Evolutionary conservation across 805 yeast genomes (phyloP).

Genomic region (Lachancea fermentati): DNA sequence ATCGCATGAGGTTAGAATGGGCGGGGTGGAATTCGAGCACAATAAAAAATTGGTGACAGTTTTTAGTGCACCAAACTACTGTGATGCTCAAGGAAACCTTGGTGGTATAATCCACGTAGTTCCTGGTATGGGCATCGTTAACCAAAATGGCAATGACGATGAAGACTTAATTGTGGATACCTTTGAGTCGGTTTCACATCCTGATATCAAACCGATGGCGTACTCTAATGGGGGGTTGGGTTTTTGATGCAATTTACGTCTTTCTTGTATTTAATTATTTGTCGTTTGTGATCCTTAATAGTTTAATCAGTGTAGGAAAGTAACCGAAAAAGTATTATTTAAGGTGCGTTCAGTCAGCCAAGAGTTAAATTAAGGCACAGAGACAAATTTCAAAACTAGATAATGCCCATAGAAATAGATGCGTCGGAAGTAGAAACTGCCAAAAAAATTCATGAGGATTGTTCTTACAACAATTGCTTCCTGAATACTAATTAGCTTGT

Average conservation of each 20-base stretch:
- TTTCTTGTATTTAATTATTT: background rate
- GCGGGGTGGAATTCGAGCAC: conserved; percentile 85
- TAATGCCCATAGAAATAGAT: too few relatives aligned
- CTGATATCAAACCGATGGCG: conserved; percentile 92
- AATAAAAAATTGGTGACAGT: conserved; percentile 82
- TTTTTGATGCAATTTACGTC: conserved; percentile 13
- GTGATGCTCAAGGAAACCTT: conserved; percentile 84
- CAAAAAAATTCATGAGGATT: too few relatives aligned
- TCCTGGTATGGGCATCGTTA: conserved; percentile 33
- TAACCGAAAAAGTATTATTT: too few relatives aligned
- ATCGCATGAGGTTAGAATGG: conserved; percentile 93
- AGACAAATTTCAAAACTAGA: too few relatives aligned
- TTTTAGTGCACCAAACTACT: conserved; percentile 97
- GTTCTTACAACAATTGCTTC: too few relatives aligned
- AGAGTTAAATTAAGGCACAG: too few relatives aligned
- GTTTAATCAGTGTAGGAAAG: background rate
- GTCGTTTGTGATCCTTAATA: background rate
- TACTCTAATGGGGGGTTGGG: conserved; percentile 53
- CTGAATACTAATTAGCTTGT: too few relatives aligned
- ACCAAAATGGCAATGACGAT: conserved; percentile 40
- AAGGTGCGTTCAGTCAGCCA: too few relatives aligned
- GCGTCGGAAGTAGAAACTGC: too few relatives aligned
- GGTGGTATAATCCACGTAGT: conserved; percentile 83
- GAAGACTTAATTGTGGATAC: conserved; percentile 49
- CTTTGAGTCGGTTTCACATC: conserved; percentile 83